These are phyloP conservation scores for Ogataea chonburiensis DNA, from an alignment of 805 yeast species.

Conservation along the genomic window DNA sequence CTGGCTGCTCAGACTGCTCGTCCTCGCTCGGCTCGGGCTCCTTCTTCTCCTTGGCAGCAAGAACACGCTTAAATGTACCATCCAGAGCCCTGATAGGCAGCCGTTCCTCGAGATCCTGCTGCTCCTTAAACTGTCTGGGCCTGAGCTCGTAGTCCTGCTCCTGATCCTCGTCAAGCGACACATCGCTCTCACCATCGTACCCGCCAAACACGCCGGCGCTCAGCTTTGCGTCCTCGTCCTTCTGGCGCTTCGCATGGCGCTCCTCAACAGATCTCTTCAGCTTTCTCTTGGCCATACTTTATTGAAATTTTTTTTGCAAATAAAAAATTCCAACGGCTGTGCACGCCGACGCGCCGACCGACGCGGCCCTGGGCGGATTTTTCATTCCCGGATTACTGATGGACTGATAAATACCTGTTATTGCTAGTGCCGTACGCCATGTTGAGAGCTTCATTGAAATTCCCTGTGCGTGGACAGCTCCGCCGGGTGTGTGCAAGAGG, in stretches of 20 bases:
- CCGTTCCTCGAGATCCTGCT: slow-evolving; percentile 54
- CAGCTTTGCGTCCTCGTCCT: slow-evolving; percentile 43
- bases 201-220: slow-evolving; percentile 36
- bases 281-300: slow-evolving; percentile 39
- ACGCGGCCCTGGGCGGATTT: slow-evolving; percentile 8
- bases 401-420: neutral
- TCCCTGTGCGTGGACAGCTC: slow-evolving; percentile 10
- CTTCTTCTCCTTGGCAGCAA: slow-evolving; percentile 35
- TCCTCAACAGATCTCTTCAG: slow-evolving; percentile 35
- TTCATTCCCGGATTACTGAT: slow-evolving; percentile 10
- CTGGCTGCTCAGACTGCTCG: slow-evolving; percentile 18
- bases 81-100: slow-evolving; percentile 75
- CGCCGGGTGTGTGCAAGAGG: slow-evolving; percentile 13
- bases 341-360: slow-evolving; percentile 9
- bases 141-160: slow-evolving; percentile 76
- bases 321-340: slow-evolving; percentile 13
- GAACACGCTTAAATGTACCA: slow-evolving; percentile 72
- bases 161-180: slow-evolving; percentile 40
- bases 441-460: slow-evolving; percentile 18
- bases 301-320: slow-evolving; percentile 5
- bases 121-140: slow-evolving; percentile 57
- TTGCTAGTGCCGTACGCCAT: slow-evolving; percentile 11
- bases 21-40: slow-evolving; percentile 14
- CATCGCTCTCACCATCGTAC: slow-evolving; percentile 21
- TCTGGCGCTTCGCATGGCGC: slow-evolving; percentile 38